phyloP scores from a whole-genome alignment of 2,329 filamentous ascomycete genomes.

The Ophiocordyceps camponoti-leonardi region DNA sequence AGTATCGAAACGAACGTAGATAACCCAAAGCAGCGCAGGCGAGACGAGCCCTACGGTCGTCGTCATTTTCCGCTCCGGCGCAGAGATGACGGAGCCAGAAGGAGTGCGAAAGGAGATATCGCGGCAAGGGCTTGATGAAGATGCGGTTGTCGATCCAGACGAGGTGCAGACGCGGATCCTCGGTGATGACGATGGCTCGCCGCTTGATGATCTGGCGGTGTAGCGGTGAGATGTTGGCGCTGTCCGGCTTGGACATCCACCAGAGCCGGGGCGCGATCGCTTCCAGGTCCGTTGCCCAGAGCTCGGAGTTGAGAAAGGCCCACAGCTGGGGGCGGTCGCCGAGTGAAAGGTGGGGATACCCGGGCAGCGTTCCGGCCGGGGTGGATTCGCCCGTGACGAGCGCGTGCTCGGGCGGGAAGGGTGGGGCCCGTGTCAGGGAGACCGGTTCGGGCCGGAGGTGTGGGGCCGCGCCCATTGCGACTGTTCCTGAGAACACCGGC shows the following conservation, averaged over 20 bases:
- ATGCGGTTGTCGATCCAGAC: conserved; percentile 22
- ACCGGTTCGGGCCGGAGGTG: not conserved
- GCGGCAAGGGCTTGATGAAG: conserved; percentile 24
- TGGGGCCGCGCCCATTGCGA: not conserved
- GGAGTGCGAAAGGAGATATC: conserved; percentile 14
- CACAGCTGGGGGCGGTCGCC: not conserved
- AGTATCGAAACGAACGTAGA: conserved; percentile 15
- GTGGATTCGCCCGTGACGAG: not conserved
- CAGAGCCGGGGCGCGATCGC: conserved; percentile 3
- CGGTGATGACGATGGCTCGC: conserved; percentile 19
- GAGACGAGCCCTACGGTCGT: conserved; percentile 1
- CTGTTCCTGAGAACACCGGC: not conserved
- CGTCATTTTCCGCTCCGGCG: not conserved
- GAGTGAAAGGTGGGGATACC: not conserved
- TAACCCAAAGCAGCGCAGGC: conserved; percentile 14
- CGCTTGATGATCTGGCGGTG: conserved; percentile 20
- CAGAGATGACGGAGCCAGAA: conserved; percentile 10
- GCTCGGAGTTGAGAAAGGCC: not conserved
- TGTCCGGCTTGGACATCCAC: conserved; percentile 7
- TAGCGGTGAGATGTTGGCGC: conserved; percentile 14
- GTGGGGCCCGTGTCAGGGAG: no score
- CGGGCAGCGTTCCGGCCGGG: not conserved
- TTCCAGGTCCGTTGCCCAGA: not conserved
- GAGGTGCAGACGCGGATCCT: conserved; percentile 22
- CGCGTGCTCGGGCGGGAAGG: not conserved